These are phyloP conservation scores for Ustulina deusta DNA, from an alignment of 2,329 filamentous ascomycete species.

Conservation along the genomic window DNA sequence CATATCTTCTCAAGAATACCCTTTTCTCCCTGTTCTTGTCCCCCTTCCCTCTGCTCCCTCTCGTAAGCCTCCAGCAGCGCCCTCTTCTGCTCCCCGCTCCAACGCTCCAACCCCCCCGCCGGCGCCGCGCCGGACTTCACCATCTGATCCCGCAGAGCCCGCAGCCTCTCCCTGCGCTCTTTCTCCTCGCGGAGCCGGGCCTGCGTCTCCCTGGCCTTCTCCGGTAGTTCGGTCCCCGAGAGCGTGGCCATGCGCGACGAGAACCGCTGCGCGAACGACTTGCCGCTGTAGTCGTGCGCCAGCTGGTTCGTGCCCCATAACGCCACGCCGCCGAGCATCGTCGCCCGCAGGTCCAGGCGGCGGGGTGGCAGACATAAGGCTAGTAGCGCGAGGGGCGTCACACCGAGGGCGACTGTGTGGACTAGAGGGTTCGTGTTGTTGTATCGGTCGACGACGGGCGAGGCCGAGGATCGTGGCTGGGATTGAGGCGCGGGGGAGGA, in stretches of 20 bases:
- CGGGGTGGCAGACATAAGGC: constrained; percentile 65
- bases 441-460: constrained; percentile 26
- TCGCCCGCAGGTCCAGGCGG: constrained; percentile 62
- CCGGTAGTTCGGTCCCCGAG: constrained; percentile 67
- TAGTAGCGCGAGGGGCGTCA: constrained; percentile 61
- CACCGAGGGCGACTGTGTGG: constrained; percentile 62
- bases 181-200: constrained; percentile 61
- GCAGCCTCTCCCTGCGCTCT: constrained; percentile 49
- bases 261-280: constrained; percentile 63
- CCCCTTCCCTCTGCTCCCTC: constrained; percentile 25
- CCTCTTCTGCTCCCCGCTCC: constrained; percentile 35
- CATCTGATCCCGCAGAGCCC: constrained; percentile 39
- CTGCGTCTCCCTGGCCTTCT: constrained; percentile 63
- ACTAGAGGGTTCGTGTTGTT: constrained; percentile 52
- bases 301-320: constrained; percentile 68
- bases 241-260: constrained; percentile 58
- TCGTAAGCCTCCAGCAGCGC: constrained; percentile 32
- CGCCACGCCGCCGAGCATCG: constrained; percentile 62
- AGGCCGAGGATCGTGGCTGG: constrained; percentile 25
- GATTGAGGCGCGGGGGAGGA: constrained; percentile 14
- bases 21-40: constrained; percentile 34
- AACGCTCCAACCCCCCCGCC: constrained; percentile 45
- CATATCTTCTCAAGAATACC: constrained; percentile 62
- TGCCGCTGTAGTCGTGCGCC: constrained; percentile 67
- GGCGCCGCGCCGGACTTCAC: constrained; percentile 29